These are phyloP conservation scores for Aspergillus aculeatinus DNA, from an alignment of 2,329 filamentous ascomycete species.

Conservation along the genomic window DNA sequence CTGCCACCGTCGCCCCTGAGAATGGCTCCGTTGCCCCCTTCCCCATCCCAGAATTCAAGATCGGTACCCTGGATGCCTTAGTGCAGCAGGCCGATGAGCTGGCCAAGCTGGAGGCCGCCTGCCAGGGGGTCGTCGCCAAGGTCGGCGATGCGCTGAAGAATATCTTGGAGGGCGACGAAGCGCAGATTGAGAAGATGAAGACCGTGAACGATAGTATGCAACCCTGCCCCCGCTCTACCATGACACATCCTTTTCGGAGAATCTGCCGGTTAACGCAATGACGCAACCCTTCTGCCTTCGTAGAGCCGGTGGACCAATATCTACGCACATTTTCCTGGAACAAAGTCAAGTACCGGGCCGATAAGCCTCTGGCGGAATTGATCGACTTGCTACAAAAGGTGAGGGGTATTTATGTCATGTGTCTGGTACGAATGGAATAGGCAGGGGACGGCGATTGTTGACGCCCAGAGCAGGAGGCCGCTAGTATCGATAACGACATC, in stretches of 20 bases:
- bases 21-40: slow-evolving; percentile 76
- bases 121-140: slow-evolving; percentile 80
- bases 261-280: slow-evolving; percentile 1
- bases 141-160: slow-evolving; percentile 80
- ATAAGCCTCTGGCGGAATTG: slow-evolving; percentile 83
- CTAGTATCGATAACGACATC: slow-evolving; percentile 92
- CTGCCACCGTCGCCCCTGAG: slow-evolving; percentile 69
- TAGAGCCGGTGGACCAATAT: slow-evolving; percentile 95
- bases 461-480: slow-evolving; percentile 64
- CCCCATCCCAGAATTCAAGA: slow-evolving; percentile 90
- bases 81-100: slow-evolving; percentile 96
- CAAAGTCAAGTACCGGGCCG: slow-evolving; percentile 92
- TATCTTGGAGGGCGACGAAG: slow-evolving; percentile 80
- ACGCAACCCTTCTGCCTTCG: slow-evolving; percentile 10
- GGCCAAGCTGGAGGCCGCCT: slow-evolving; percentile 77
- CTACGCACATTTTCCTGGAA: slow-evolving; percentile 90
- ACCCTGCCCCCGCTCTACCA: background rate
- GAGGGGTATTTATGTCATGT: slow-evolving; percentile 45
- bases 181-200: slow-evolving; percentile 81
- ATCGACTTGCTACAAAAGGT: slow-evolving; percentile 88
- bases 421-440: background rate
- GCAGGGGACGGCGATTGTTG: background rate
- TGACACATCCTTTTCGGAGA: background rate
- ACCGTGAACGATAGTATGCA: slow-evolving; percentile 86
- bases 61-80: slow-evolving; percentile 90